These are phyloP conservation scores for Scleroderma bovista DNA, from an alignment of 768 basidiomycete genomes.

Conservation along the genomic window DNA sequence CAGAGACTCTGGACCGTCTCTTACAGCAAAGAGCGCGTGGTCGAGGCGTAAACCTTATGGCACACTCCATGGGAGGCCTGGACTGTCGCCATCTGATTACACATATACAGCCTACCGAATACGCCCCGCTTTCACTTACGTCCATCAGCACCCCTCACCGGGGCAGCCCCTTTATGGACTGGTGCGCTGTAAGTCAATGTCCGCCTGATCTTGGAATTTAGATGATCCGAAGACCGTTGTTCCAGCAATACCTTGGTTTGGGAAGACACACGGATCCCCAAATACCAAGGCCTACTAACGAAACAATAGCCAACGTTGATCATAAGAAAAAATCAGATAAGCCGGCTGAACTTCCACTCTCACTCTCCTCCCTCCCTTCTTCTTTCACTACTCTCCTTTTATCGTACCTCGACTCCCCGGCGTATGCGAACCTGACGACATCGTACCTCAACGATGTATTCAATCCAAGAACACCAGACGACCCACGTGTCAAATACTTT, in stretches of 20 bases:
- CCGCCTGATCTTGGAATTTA: slow-evolving; percentile 5
- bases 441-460: slow-evolving; percentile 73
- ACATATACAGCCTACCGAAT: slow-evolving; percentile 74
- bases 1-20: slow-evolving; percentile 67
- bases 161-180: slow-evolving; percentile 98
- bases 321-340: slow-evolving; percentile 13
- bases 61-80: slow-evolving; percentile 97
- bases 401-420: slow-evolving; percentile 89
- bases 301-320: slow-evolving; percentile 1
- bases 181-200: slow-evolving; percentile 72
- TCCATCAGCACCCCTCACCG: slow-evolving; percentile 91
- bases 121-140: slow-evolving; percentile 82
- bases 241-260: slow-evolving; percentile 85
- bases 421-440: slow-evolving; percentile 91
- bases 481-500: slow-evolving; percentile 83
- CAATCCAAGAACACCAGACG: slow-evolving; percentile 78
- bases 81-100: slow-evolving; percentile 93
- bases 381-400: slow-evolving; percentile 86
- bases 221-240: slow-evolving; percentile 10
- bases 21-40: slow-evolving; percentile 63
- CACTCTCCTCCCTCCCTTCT: slow-evolving; percentile 64
- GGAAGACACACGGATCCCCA: slow-evolving; percentile 48
- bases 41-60: slow-evolving; percentile 85
- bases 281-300: slow-evolving; percentile 1
- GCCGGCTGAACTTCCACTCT: slow-evolving; percentile 38